Evolutionary conservation across 345 rosid species (phyloP), one percentile per base, ranked within the genome.

Genomic region (Syzygium aqueum): DNA sequence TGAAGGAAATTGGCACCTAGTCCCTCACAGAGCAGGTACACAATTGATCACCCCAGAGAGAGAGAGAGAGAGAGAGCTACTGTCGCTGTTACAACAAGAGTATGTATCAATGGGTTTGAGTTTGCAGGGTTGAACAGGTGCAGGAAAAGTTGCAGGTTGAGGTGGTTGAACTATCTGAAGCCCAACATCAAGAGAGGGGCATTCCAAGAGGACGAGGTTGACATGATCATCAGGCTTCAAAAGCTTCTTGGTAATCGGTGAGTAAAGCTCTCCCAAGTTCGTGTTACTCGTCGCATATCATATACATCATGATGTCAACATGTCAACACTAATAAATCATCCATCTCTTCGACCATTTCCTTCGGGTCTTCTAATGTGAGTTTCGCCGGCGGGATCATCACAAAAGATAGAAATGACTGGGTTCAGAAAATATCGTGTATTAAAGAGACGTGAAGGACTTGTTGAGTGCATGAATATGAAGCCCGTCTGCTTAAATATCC

Each of bases 91-190:
- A 33, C 25, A 21, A 51, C 11, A 51, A 49, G 53, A 23, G 40
- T 52, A 8, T 30, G 63, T 25, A 30, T 86, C 53, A 23, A 51
- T 40, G 77, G 67, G 78, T 56, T 57, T 27, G 49, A 23, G 52
- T 51, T 82, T 85, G 56, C 85, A 94, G 95, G 95, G 27, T 86
- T 94, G 61, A 93, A 93, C 22, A 92, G 94, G 27, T 94, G 95
- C 88, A 90, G 95, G n/a, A 94, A 93, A 84, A 93, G 96, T 85
- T 94, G 96, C 67, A 88, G 95, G 88, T 82, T 94, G 54, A 89
- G 96, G 89, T 94, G 96, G 95, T 89, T 94, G 89, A 94, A 94
- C 88, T 94, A 94, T 84, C 88, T 94, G 84, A 90, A 90, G 78
- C 96, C 95, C 43, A 91, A 80, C 86, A 93, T 93, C 86, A 94